Base-by-base conservation (phyloP, 2,329 filamentous ascomycete genomes). In the Diaporthe vaccinii region DNA sequence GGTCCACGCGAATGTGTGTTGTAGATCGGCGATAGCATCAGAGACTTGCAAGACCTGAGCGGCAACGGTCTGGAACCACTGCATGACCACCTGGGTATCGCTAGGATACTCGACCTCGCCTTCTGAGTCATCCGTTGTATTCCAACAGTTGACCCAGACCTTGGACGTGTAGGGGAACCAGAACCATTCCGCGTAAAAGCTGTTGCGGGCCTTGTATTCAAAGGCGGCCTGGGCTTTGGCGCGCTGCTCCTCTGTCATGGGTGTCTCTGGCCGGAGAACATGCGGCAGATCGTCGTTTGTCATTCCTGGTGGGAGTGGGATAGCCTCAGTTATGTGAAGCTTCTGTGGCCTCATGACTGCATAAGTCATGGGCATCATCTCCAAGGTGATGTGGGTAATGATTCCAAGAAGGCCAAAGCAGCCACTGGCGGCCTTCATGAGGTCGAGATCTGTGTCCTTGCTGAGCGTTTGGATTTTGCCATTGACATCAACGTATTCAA, bases 111-210 rank as follows among this genome's bases (percentile, higher is more conserved):
- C 82, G 1, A 82, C 79, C 4, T 79, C 80, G 2, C 81, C 82
- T 1, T 76, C 76, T 12, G 76, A 39, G 58, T 86, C 83, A 3
- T 78, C 74, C 10, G 82, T 82, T 34, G 80, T 81, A 73, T 87
- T 84, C 86, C 86, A 88, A 34, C 83, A 85, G 76, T 88, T 87
- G 25, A 87, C 83, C 86, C 86, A 87, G 6, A 83, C 82, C 57
- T 85, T 81, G 68, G 84, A 81, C 28, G 84, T 84, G 73, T 86
- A 87, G 0, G 87, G 84, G 75, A 88, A 88, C 87, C 86, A 89
- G 77, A 88, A 88, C 85, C 85, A 88, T 77, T 89, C 86, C 31
- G 82, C 80, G 73, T 88, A 88, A 76, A 86, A 88, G 67, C 84
- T 82, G 41, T 85, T 82, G 0, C 78, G 78, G 20, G 85, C 85